A percentile compares a stretch with the other conserved stretches of the same genome.
phyloP scores from a whole-genome alignment of 208 protist genomes.

The Porcisia hertigi region DNA sequence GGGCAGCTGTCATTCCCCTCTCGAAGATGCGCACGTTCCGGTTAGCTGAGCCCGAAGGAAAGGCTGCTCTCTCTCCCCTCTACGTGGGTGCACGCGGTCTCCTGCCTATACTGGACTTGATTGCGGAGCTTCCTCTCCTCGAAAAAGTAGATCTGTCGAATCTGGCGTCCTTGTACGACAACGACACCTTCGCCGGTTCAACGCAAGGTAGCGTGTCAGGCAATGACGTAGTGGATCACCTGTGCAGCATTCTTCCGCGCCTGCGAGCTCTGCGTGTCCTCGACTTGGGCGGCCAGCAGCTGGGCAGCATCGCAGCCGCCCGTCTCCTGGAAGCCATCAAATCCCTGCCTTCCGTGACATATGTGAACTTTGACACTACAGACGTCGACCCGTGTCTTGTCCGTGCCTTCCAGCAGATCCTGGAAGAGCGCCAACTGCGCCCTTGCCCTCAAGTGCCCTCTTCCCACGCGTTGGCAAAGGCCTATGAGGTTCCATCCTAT shows the following conservation, averaged over 20 bases:
- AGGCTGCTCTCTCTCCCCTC: slow-evolving; percentile 11
- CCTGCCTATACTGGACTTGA: slow-evolving; percentile 59
- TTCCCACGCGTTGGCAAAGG: background rate
- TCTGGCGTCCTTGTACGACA: slow-evolving; percentile 55
- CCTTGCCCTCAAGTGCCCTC: background rate
- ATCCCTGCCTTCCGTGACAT: slow-evolving; percentile 24
- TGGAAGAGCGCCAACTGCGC: slow-evolving; percentile 24
- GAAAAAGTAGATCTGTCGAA: slow-evolving; percentile 63
- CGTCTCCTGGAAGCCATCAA: slow-evolving; percentile 38
- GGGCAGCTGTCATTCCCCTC: slow-evolving; percentile 35
- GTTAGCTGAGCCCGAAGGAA: slow-evolving; percentile 9
- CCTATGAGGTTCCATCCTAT: slow-evolving; percentile 26
- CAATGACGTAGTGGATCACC: slow-evolving; percentile 52
- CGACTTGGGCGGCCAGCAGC: slow-evolving; percentile 46
- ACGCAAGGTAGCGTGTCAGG: slow-evolving; percentile 30
- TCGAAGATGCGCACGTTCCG: slow-evolving; percentile 29
- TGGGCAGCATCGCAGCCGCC: slow-evolving; percentile 54
- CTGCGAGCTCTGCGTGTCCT: slow-evolving; percentile 45
- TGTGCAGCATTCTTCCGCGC: slow-evolving; percentile 41
- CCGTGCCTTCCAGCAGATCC: slow-evolving; percentile 28
- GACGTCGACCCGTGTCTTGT: slow-evolving; percentile 39
- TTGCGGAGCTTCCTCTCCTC: slow-evolving; percentile 58
- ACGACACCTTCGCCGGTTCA: slow-evolving; percentile 41
- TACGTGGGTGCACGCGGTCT: slow-evolving; percentile 70
- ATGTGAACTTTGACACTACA: slow-evolving; percentile 31